phyloP scores from a whole-genome alignment of 2,329 filamentous ascomycete species.

The Aspergillus sp. region DNA sequence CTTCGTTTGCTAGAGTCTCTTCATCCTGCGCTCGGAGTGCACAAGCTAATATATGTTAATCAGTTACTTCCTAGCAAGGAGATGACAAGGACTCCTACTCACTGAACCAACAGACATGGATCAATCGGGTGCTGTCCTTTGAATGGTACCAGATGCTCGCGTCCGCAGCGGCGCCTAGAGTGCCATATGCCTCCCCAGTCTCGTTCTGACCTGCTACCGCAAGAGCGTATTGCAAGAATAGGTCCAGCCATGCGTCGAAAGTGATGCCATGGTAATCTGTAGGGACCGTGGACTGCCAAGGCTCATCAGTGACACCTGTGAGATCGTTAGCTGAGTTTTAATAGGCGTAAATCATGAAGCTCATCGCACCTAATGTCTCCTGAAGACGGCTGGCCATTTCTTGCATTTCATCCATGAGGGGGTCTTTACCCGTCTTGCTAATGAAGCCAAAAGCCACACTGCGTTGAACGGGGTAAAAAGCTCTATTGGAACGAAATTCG shows the following conservation, averaged over 20 bases:
- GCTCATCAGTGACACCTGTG: conserved; percentile 26
- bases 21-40: conserved; percentile 77
- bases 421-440: conserved; percentile 35
- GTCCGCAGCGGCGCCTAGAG: conserved; percentile 74
- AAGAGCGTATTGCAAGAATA: conserved; percentile 86
- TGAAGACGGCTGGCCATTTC: conserved; percentile 47
- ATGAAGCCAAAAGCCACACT: conserved; percentile 52
- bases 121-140: conserved; percentile 65
- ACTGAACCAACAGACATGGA: conserved; percentile 76
- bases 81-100: conserved; percentile 40
- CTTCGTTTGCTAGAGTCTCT: conserved; percentile 70
- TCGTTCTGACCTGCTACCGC: conserved; percentile 68
- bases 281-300: conserved; percentile 40
- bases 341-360: neutral
- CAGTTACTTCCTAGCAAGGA: conserved; percentile 6
- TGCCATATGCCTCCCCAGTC: conserved; percentile 71
- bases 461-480: conserved; percentile 58
- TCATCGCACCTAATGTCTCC: conserved; percentile 38
- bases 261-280: conserved; percentile 71
- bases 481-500: conserved; percentile 60
- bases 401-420: conserved; percentile 43
- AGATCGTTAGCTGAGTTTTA: conserved; percentile 14
- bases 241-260: conserved; percentile 82
- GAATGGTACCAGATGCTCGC: conserved; percentile 80
- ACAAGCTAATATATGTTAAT: conserved; percentile 57